These are phyloP conservation scores for Linnemannia exigua DNA, from an alignment of 192 early-diverging fungal species.

Conservation along the genomic window DNA sequence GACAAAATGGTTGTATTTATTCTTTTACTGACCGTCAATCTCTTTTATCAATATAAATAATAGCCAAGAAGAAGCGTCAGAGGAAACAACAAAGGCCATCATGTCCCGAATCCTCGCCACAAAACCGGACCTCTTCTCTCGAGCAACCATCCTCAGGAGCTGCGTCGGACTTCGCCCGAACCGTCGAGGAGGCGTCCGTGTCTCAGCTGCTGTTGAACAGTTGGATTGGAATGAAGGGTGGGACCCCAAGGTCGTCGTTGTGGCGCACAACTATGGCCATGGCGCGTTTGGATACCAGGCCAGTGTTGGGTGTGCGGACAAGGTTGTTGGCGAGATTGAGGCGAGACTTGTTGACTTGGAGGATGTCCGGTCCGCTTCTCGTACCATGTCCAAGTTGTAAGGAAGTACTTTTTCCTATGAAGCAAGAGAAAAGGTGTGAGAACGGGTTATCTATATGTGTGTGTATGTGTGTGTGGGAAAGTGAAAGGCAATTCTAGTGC, in stretches of 20 bases:
- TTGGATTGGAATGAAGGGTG: slow-evolving; percentile 45
- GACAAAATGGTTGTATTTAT: no score
- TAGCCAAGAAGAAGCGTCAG: slow-evolving; percentile 46
- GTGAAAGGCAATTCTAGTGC: not conserved
- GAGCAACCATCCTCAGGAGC: slow-evolving; percentile 57
- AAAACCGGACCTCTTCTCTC: slow-evolving; percentile 61
- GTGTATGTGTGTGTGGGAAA: not conserved
- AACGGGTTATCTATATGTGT: no score
- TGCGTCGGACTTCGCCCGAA: slow-evolving; percentile 70
- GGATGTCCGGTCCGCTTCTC: not conserved
- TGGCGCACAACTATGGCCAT: slow-evolving; percentile 79
- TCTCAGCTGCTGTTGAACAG: slow-evolving; percentile 62
- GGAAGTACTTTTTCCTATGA: no score
- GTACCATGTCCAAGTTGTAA: slow-evolving; percentile 28
- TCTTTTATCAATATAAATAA: no score
- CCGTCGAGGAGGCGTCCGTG: slow-evolving; percentile 65
- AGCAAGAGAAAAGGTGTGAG: not conserved
- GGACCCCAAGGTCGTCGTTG: slow-evolving; percentile 29
- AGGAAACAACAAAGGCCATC: slow-evolving; percentile 62
- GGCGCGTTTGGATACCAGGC: slow-evolving; percentile 74
- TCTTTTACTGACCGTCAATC: no score
- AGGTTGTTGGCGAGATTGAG: slow-evolving; percentile 59
- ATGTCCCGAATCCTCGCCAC: slow-evolving; percentile 50
- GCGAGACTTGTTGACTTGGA: slow-evolving; percentile 25
- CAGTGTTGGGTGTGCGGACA: slow-evolving; percentile 71